Conservation (phyloP, 305 asterid genomes). For the Solanum hybrid region DNA sequence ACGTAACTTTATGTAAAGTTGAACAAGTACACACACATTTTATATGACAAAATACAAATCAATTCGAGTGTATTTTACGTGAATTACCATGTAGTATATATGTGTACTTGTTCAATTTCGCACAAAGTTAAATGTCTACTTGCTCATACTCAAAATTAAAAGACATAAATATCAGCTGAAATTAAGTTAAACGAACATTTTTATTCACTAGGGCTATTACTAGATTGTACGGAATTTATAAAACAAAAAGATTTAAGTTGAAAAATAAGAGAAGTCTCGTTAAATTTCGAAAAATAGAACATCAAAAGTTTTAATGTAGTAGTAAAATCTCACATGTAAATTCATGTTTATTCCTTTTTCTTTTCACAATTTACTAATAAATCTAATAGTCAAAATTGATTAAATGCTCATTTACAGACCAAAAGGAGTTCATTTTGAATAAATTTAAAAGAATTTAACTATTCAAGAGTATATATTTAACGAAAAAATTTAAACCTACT, state of each 20-base stretch:
- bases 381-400: background rate
- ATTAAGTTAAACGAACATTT: background rate
- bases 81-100: background rate
- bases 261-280: background rate
- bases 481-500: background rate
- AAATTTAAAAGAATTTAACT: background rate
- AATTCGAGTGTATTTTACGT: background rate
- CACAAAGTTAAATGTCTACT: background rate
- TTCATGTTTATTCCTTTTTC: background rate
- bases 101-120: background rate
- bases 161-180: fast-evolving
- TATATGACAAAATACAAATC: no score
- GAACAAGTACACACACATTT: background rate
- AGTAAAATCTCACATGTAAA: background rate
- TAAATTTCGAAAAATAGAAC: background rate
- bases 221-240: background rate
- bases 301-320: background rate
- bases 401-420: background rate
- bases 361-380: background rate
- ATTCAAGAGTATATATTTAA: background rate
- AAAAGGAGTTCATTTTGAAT: background rate
- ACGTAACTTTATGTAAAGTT: background rate
- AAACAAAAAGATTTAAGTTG: background rate
- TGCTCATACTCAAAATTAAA: background rate
- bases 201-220: background rate